Conservation (phyloP, 2,329 filamentous ascomycete genomes). For the Alternaria sp. region DNA sequence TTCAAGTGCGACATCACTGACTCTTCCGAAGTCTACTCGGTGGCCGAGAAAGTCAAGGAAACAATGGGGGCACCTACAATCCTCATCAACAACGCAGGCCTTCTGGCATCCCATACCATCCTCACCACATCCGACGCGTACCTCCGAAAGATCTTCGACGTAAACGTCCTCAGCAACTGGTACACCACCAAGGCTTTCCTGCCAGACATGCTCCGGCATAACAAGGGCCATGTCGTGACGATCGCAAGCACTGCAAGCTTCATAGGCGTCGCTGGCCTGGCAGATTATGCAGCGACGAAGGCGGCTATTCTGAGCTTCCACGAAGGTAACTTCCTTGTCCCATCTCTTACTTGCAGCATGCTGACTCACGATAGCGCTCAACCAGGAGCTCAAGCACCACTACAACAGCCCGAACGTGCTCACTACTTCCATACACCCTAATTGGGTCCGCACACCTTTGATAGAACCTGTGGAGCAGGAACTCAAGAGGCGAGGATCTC, state of each 20-base stretch:
- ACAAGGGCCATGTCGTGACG: conserved; percentile 62
- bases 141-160: conserved; percentile 44
- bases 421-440: conserved; percentile 53
- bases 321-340: conserved; percentile 56
- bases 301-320: conserved; percentile 61
- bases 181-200: conserved; percentile 44
- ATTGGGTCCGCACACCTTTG: conserved; percentile 52
- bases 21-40: conserved; percentile 28
- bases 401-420: conserved; percentile 51
- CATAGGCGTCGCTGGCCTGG: conserved; percentile 55
- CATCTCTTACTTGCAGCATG: conserved; percentile 36
- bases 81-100: conserved; percentile 48
- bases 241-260: conserved; percentile 62
- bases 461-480: conserved; percentile 38
- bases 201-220: conserved; percentile 43
- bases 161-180: conserved; percentile 48
- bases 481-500: conserved; percentile 37
- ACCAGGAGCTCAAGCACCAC: conserved; percentile 48
- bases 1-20: conserved; percentile 45
- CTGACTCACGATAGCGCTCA: conserved; percentile 29
- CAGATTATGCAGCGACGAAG: conserved; percentile 61
- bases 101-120: conserved; percentile 38
- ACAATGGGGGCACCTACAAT: conserved; percentile 39
- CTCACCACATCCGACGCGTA: conserved; percentile 39
- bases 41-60: conserved; percentile 31